A percentile compares a stretch with the other conserved stretches of the same genome.
Conservation (phyloP, 108 stramenopile genomes). For the Parmales sp. region DNA sequence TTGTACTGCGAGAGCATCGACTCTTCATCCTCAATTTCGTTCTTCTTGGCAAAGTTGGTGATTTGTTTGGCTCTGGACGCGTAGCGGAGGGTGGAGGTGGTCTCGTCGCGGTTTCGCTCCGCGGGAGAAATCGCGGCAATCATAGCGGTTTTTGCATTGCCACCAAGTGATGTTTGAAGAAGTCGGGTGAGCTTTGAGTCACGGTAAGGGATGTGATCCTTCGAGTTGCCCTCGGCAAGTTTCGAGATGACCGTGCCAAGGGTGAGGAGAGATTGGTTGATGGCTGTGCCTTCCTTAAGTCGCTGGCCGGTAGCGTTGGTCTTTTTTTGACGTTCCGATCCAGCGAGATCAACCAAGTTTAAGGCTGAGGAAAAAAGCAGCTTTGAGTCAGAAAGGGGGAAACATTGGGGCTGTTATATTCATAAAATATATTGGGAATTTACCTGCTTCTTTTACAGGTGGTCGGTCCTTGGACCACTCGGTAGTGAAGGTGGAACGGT, state of each 20-base stretch:
- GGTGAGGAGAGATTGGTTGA: conserved; percentile 46
- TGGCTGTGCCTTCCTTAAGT: conserved; percentile 46
- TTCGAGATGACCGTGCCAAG: conserved; percentile 50
- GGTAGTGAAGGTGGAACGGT: neutral
- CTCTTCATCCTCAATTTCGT: conserved; percentile 51
- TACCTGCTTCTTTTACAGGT: conserved; percentile 27
- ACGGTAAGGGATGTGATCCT: conserved; percentile 55
- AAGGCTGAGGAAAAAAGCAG: no score
- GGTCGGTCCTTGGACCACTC: conserved; percentile 16
- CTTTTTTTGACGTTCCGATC: conserved; percentile 48
- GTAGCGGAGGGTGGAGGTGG: conserved; percentile 49
- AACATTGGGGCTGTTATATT: no score
- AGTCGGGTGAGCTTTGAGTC: conserved; percentile 49
- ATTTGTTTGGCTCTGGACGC: conserved; percentile 55
- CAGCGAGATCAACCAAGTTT: conserved; percentile 49
- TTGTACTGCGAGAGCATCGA: conserved; percentile 36
- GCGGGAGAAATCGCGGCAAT: conserved; percentile 56
- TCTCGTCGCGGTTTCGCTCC: conserved; percentile 60
- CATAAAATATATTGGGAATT: no score
- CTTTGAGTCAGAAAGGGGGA: no score
- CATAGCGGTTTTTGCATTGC: conserved; percentile 61
- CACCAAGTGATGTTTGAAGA: conserved; percentile 42
- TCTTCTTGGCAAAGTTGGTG: conserved; percentile 50
- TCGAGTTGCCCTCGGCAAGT: conserved; percentile 23
- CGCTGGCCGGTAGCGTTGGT: conserved; percentile 25